A percentile compares a stretch with the other conserved stretches of the same genome.
Evolutionary conservation across 257 asterid genomes (phyloP).

Genomic region (Rhazya stricta): DNA sequence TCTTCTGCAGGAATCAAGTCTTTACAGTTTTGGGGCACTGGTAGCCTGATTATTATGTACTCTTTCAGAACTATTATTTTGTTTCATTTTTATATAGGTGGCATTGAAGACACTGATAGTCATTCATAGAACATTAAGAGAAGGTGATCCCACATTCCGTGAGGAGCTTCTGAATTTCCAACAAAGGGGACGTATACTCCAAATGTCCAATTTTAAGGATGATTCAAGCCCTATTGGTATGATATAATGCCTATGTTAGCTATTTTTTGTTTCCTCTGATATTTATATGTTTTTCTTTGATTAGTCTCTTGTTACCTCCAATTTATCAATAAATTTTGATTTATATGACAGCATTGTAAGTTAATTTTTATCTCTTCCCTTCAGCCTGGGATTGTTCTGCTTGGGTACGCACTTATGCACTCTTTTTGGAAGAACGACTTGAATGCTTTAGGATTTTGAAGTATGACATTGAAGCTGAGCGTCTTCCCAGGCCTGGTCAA

Average conservation of each 20-base stretch:
- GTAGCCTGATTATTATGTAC: background rate
- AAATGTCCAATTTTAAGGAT: conserved; percentile 87
- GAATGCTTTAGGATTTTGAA: conserved; percentile 78
- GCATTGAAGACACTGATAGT: conserved; percentile 83
- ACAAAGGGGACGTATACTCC: conserved; percentile 78
- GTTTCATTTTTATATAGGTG: conserved; percentile 43
- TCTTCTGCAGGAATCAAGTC: background rate
- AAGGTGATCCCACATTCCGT: conserved; percentile 86
- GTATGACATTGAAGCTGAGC: conserved; percentile 94
- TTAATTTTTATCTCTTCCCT: background rate
- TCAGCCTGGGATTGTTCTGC: conserved; percentile 98
- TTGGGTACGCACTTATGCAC: conserved; percentile 88
- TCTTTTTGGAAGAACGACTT: conserved; percentile 85
- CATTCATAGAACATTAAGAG: conserved; percentile 78
- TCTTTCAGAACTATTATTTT: conserved; percentile 3
- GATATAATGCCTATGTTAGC: conserved; percentile 8
- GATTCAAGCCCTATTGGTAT: conserved; percentile 85
- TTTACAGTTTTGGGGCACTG: background rate
- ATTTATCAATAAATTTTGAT: background rate
- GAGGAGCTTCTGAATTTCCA: conserved; percentile 83
- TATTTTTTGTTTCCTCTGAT: conserved; percentile 8
- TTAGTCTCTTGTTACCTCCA: background rate
- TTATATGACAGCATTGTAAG: background rate
- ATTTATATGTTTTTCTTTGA: background rate
- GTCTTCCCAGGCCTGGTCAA: conserved; percentile 74